Conservation (phyloP, 2,329 filamentous ascomycete species). For the Aspergillus melleus region DNA sequence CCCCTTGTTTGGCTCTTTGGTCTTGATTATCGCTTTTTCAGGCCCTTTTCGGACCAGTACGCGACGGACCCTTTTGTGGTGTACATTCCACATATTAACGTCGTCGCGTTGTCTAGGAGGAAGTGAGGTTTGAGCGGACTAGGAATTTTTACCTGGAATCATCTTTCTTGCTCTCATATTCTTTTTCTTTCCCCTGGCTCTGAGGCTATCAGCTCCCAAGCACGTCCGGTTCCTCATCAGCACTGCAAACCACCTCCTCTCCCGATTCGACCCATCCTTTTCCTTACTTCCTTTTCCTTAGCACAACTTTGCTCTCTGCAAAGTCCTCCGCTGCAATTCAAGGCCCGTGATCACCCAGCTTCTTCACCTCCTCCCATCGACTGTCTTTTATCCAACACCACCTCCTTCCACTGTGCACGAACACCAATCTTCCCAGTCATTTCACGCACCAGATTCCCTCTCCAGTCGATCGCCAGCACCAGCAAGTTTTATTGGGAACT, state of each 20-base stretch:
- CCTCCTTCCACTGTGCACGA: constrained; percentile 36
- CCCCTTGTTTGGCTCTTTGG: constrained; percentile 1
- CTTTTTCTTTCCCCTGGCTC: constrained; percentile 19
- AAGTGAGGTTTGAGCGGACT: constrained; percentile 17
- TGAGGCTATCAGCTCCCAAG: constrained; percentile 19
- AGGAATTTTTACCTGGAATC: constrained; percentile 14
- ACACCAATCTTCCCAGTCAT: constrained; percentile 29
- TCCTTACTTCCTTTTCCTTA: constrained; percentile 19
- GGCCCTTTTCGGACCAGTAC: background rate
- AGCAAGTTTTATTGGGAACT: constrained; percentile 91
- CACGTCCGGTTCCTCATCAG: constrained; percentile 24
- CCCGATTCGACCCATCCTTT: constrained; percentile 24
- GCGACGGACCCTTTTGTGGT: constrained; percentile 6
- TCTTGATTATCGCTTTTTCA: constrained; percentile 2
- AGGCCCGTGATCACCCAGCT: constrained; percentile 28
- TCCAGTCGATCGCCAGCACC: constrained; percentile 59
- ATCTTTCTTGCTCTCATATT: constrained; percentile 21
- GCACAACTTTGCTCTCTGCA: constrained; percentile 24
- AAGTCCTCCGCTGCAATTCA: constrained; percentile 21
- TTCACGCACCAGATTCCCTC: constrained; percentile 42
- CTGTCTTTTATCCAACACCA: constrained; percentile 38
- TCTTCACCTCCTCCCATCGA: constrained; percentile 29
- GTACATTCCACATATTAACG: constrained; percentile 5
- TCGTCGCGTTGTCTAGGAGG: constrained; percentile 17
- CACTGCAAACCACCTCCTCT: constrained; percentile 21